Evolutionary conservation across 495 filamentous ascomycete genomes (phyloP).

Genomic region (Xylaria castorea): DNA sequence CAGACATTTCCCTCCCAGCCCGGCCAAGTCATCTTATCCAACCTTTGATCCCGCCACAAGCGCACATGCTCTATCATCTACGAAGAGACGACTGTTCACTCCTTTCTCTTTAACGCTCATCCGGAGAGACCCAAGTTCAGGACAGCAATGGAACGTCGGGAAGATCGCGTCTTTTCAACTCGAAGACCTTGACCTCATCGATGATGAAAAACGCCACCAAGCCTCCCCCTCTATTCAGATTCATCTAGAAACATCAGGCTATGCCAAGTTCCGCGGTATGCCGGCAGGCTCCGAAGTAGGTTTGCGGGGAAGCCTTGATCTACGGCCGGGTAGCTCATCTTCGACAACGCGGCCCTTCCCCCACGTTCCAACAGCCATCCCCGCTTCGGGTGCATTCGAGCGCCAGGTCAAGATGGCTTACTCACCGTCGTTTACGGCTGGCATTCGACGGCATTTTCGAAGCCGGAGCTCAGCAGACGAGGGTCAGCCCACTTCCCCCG

Average conservation of each 20-base stretch:
- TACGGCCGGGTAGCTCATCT: constrained; percentile 39
- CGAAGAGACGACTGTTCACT: constrained; percentile 33
- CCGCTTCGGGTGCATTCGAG: constrained; percentile 47
- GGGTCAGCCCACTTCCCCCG: constrained; percentile 30
- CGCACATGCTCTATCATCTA: constrained; percentile 31
- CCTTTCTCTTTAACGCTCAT: constrained; percentile 81
- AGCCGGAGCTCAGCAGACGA: constrained; percentile 34
- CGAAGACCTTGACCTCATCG: constrained; percentile 65
- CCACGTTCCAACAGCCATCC: constrained; percentile 12
- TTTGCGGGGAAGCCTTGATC: constrained; percentile 39
- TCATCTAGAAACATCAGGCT: constrained; percentile 54
- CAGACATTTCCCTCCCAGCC: constrained; percentile 9
- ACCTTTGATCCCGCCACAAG: constrained; percentile 3
- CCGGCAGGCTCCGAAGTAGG: constrained; percentile 40
- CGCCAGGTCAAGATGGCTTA: constrained; percentile 60
- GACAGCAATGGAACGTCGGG: constrained; percentile 89
- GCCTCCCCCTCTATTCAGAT: constrained; percentile 51
- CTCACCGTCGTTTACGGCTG: constrained; percentile 49
- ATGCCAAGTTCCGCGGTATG: constrained; percentile 58
- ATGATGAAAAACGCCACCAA: constrained; percentile 52
- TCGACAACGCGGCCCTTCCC: constrained; percentile 33
- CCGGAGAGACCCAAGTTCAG: constrained; percentile 80
- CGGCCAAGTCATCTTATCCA: constrained; percentile 1
- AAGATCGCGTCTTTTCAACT: constrained; percentile 63
- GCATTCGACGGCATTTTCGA: constrained; percentile 50